Percentiles rank a stretch among this genome's conserved stretches.
Evolutionary conservation across 257 asterid species (phyloP).

Genomic region (Ocimum tenuiflorum): DNA sequence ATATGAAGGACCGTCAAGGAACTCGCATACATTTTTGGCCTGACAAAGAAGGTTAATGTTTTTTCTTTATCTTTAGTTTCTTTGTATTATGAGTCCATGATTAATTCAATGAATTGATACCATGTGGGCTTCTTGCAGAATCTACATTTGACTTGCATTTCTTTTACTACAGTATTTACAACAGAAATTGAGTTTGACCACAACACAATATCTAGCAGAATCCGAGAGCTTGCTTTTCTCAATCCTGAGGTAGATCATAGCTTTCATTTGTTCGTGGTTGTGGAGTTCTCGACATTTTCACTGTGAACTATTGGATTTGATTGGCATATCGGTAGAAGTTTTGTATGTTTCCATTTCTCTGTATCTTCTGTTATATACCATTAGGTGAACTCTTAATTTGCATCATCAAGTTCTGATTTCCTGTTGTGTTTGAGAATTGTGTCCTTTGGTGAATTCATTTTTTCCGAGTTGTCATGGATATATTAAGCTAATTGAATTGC

Average conservation of each 20-base stretch:
- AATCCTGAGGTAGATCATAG: slow-evolving; percentile 69
- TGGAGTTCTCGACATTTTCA: slow-evolving; percentile 16
- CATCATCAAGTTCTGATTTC: not conserved
- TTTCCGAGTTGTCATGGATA: not conserved
- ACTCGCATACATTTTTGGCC: slow-evolving; percentile 89
- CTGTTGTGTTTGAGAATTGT: not conserved
- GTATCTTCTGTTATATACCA: not conserved
- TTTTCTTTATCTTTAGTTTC: not conserved
- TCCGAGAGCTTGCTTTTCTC: slow-evolving; percentile 97
- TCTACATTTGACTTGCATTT: slow-evolving; percentile 7
- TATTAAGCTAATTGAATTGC: not conserved
- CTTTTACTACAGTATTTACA: slow-evolving; percentile 64
- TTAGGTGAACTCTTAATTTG: not conserved
- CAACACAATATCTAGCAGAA: slow-evolving; percentile 83
- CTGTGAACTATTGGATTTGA: slow-evolving; percentile 2
- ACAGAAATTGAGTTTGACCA: slow-evolving; percentile 69
- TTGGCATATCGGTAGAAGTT: not conserved
- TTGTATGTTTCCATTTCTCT: not conserved
- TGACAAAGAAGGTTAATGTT: slow-evolving; percentile 69
- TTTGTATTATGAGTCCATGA: slow-evolving; percentile 6
- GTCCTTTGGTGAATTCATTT: not conserved
- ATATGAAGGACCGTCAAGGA: slow-evolving; percentile 50
- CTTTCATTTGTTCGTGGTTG: slow-evolving; percentile 12
- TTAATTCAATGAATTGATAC: slow-evolving; percentile 2
- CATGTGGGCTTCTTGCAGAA: not conserved